Percentiles rank a stretch among this genome's conserved stretches.
Evolutionary conservation across 78 protist species (phyloP).

Genomic region (slime mould (Dictyostelium discoideum)): DNA sequence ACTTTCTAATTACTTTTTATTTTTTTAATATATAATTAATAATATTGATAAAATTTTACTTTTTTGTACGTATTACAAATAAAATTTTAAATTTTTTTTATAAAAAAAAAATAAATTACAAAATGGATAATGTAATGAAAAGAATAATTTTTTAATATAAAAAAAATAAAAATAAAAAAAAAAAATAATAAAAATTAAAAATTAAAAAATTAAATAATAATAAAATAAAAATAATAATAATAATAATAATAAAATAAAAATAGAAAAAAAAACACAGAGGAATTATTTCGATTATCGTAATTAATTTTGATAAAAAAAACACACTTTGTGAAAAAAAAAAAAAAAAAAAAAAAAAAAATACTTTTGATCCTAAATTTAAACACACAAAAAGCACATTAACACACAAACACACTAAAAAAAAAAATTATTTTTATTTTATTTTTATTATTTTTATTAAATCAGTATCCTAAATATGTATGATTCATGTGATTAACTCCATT

Average conservation of each 20-base stretch:
- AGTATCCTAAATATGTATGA: neutral
- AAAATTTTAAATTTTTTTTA: too few relatives aligned
- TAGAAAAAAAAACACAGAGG: neutral
- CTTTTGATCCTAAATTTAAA: neutral
- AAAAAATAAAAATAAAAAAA: too few relatives aligned
- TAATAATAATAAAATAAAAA: neutral
- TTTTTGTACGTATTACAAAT: neutral
- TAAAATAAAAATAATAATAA: too few relatives aligned
- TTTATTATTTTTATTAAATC: neutral
- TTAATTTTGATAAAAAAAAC: neutral
- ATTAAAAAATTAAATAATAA: too few relatives aligned
- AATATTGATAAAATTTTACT: neutral
- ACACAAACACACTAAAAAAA: neutral
- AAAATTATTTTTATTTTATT: too few relatives aligned
- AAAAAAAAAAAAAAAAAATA: neutral
- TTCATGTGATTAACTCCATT: neutral
- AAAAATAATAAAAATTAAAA: too few relatives aligned
- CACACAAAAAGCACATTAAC: neutral
- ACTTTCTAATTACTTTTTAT: too few relatives aligned
- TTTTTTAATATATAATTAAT: too few relatives aligned
- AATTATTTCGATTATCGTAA: neutral
- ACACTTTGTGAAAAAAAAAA: neutral
- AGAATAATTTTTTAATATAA: neutral
- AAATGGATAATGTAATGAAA: neutral
- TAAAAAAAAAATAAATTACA: neutral